phyloP scores from a whole-genome alignment of 495 filamentous ascomycete species.

The Trichocladium antarcticum region DNA sequence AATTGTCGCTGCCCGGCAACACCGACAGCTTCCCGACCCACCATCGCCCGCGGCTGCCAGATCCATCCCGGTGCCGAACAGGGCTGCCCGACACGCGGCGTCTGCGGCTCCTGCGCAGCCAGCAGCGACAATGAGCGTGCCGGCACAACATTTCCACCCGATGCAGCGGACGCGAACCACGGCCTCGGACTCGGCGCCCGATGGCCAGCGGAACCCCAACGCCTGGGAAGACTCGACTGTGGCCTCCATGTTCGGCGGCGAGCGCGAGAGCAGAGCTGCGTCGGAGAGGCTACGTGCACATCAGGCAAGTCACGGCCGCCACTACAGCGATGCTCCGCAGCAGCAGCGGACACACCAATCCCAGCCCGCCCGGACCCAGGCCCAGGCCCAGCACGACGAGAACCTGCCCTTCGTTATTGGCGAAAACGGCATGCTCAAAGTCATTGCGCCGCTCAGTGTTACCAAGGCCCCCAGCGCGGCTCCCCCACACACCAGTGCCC shows the following conservation, averaged over 20 bases:
- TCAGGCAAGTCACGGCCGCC: conserved; percentile 18
- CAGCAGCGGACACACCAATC: conserved; percentile 1
- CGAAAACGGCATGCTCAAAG: conserved; percentile 26
- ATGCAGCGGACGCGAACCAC: conserved; percentile 24
- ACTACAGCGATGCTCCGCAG: conserved; percentile 17
- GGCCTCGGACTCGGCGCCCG: conserved; percentile 22
- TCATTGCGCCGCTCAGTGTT: conserved; percentile 13
- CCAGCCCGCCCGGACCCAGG: conserved; percentile 4
- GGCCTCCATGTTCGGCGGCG: conserved; percentile 28
- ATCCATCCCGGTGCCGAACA: conserved; percentile 17
- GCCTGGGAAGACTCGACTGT: conserved; percentile 32
- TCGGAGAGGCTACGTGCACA: conserved; percentile 22
- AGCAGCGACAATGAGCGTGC: conserved; percentile 14
- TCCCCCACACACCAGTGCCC: conserved; percentile 3
- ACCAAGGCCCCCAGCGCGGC: conserved; percentile 5
- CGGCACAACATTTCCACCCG: conserved; percentile 18
- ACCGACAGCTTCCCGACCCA: conserved; percentile 5
- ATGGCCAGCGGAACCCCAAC: conserved; percentile 15
- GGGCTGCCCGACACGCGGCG: conserved; percentile 10
- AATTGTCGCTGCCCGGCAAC: conserved; percentile 17
- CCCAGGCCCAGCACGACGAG: conserved; percentile 14
- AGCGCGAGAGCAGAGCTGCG: conserved; percentile 20
- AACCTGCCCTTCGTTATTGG: conserved; percentile 25
- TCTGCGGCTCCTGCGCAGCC: conserved; percentile 8
- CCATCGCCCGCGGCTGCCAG: conserved; percentile 11